These are phyloP conservation scores for Tolypocladium amazonense DNA, from an alignment of 2,329 filamentous ascomycete species.

Conservation along the genomic window DNA sequence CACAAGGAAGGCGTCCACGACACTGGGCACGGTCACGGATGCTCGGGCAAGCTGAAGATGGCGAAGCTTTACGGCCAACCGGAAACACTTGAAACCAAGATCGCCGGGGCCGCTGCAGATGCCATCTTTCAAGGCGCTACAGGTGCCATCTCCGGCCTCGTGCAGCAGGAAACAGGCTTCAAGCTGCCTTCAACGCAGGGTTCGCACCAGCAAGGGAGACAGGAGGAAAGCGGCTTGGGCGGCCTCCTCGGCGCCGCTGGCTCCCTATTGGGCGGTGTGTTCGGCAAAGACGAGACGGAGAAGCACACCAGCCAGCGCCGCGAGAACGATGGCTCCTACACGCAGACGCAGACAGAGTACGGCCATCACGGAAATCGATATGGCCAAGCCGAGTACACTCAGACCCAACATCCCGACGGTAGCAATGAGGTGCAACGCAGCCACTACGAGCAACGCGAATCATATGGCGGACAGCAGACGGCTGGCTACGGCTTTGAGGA, in stretches of 20 bases:
- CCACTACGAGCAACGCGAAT: slow-evolving; percentile 48
- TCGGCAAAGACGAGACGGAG: slow-evolving; percentile 44
- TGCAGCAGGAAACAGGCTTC: slow-evolving; percentile 34
- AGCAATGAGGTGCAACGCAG: slow-evolving; percentile 48
- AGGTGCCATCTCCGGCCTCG: slow-evolving; percentile 36
- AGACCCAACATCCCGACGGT: slow-evolving; percentile 48
- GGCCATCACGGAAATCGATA: slow-evolving; percentile 46
- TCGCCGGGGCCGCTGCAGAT: slow-evolving; percentile 43
- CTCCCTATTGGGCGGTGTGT: slow-evolving; percentile 53
- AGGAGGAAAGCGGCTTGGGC: slow-evolving; percentile 54
- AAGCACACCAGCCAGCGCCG: slow-evolving; percentile 41
- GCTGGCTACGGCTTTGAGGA: slow-evolving; percentile 49
- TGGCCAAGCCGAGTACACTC: slow-evolving; percentile 48
- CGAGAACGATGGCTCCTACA: slow-evolving; percentile 49
- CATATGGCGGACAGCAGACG: slow-evolving; percentile 23
- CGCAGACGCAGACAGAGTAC: slow-evolving; percentile 50
- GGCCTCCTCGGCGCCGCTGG: slow-evolving; percentile 61
- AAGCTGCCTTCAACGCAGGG: slow-evolving; percentile 22
- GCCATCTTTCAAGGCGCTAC: slow-evolving; percentile 49
- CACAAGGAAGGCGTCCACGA: slow-evolving; percentile 81
- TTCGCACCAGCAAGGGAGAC: slow-evolving; percentile 24
- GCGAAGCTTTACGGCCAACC: slow-evolving; percentile 49
- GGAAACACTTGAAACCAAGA: slow-evolving; percentile 43
- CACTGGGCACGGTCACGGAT: slow-evolving; percentile 77
- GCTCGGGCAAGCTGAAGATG: slow-evolving; percentile 67